Evolutionary conservation across 257 asterid genomes (phyloP).

Genomic region (Penstemon davidsonii): DNA sequence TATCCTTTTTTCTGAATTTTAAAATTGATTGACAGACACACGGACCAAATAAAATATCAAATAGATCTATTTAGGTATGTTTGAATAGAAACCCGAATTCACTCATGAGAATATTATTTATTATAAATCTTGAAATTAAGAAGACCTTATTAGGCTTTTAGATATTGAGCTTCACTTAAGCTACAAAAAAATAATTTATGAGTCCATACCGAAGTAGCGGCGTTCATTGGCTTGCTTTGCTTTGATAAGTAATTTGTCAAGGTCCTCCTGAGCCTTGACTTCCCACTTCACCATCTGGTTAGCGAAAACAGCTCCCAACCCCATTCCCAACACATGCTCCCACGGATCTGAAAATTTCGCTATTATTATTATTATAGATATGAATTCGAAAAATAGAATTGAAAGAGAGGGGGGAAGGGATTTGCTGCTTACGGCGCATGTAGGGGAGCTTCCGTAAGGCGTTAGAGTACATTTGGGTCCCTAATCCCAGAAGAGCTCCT

Average conservation of each 20-base stretch:
- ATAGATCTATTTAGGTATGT: background rate
- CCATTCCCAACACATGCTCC: no score
- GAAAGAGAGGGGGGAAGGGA: background rate
- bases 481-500: constrained; percentile 82
- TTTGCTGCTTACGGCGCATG: constrained; percentile 78
- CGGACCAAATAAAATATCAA: background rate
- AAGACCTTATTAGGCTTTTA: no score
- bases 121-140: background rate
- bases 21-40: no score
- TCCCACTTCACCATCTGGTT: constrained; percentile 92
- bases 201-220: constrained; percentile 78
- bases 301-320: constrained; percentile 60
- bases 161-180: background rate
- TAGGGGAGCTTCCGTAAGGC: constrained; percentile 98
- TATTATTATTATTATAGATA: no score
- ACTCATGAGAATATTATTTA: background rate
- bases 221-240: constrained; percentile 88
- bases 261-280: constrained; percentile 73
- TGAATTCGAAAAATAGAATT: no score
- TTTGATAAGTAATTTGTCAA: constrained; percentile 73
- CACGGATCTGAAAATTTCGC: no score
- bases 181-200: no score
- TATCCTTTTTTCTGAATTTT: background rate
- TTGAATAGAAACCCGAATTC: background rate
- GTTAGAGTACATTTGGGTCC: constrained; percentile 96